These are phyloP conservation scores for Isabelozyma heimii DNA, from an alignment of 805 yeast genomes.

Conservation along the genomic window DNA sequence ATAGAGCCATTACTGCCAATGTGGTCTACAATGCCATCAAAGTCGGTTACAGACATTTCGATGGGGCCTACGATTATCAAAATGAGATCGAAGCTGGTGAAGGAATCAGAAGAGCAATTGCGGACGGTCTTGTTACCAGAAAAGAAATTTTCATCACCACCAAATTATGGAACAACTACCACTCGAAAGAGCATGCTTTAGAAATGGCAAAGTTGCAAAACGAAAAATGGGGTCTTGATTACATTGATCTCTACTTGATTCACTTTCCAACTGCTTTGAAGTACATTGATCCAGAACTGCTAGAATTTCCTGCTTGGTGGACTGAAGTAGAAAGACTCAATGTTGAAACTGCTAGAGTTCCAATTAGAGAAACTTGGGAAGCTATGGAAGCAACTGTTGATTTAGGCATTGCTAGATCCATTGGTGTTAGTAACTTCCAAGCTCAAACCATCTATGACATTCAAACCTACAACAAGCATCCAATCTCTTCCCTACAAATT, in stretches of 20 bases:
- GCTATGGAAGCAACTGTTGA: constrained; percentile 23
- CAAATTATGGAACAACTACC: constrained; percentile 54
- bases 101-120: constrained; percentile 50
- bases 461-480: constrained; percentile 41
- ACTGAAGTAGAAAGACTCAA: constrained; percentile 29
- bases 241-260: constrained; percentile 68
- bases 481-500: constrained; percentile 57
- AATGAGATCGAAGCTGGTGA: constrained; percentile 64
- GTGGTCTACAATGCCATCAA: constrained; percentile 54
- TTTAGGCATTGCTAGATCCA: constrained; percentile 36
- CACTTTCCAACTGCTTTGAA: constrained; percentile 67
- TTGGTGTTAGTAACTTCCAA: constrained; percentile 58
- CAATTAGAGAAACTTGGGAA: constrained; percentile 35
- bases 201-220: constrained; percentile 54
- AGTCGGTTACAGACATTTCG: constrained; percentile 68
- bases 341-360: constrained; percentile 8
- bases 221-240: constrained; percentile 59
- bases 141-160: constrained; percentile 64
- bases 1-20: constrained; percentile 41
- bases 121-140: constrained; percentile 56
- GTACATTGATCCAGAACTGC: constrained; percentile 19
- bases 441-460: constrained; percentile 45
- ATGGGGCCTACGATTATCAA: constrained; percentile 64
- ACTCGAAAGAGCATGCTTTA: constrained; percentile 45
- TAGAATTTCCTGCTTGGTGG: constrained; percentile 28